Evolutionary conservation across 495 filamentous ascomycete species (phyloP).

Genomic region (Achaetomiella virescens): DNA sequence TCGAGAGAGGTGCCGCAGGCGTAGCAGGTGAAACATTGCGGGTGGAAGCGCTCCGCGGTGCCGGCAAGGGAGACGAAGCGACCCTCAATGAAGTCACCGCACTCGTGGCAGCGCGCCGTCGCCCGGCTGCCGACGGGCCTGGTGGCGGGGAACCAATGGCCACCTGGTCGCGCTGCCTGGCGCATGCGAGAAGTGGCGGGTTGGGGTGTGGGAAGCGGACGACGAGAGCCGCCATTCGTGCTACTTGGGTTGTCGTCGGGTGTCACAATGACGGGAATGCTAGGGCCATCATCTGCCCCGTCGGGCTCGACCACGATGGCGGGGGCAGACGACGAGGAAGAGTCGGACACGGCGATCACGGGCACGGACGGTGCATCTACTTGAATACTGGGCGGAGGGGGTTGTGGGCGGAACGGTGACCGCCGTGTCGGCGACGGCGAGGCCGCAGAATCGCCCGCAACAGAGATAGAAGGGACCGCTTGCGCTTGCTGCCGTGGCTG

Average conservation of each 20-base stretch:
- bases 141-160: constrained; percentile 44
- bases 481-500: constrained; percentile 22
- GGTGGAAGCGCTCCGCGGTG: constrained; percentile 69
- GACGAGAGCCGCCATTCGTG: constrained; percentile 25
- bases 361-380: constrained; percentile 30
- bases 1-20: constrained; percentile 83
- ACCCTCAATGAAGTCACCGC: constrained; percentile 75
- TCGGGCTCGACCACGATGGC: constrained; percentile 42
- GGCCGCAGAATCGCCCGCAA: constrained; percentile 42
- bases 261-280: constrained; percentile 41
- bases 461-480: constrained; percentile 55
- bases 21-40: constrained; percentile 86
- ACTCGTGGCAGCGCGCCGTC: constrained; percentile 77
- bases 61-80: constrained; percentile 79
- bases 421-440: constrained; percentile 25
- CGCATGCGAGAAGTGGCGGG: constrained; percentile 29
- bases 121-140: constrained; percentile 49
- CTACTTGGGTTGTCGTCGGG: constrained; percentile 32
- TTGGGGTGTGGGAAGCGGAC: constrained; percentile 37
- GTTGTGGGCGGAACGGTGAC: constrained; percentile 27
- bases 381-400: constrained; percentile 35
- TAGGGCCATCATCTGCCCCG: constrained; percentile 24
- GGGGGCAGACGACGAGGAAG: constrained; percentile 21
- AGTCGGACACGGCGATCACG: constrained; percentile 25
- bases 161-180: constrained; percentile 34